Percentiles rank a stretch among this genome's conserved stretches.
These are phyloP conservation scores for Jimgerdemannia flammicorona DNA, from an alignment of 192 early-diverging fungal species.

Conservation along the genomic window DNA sequence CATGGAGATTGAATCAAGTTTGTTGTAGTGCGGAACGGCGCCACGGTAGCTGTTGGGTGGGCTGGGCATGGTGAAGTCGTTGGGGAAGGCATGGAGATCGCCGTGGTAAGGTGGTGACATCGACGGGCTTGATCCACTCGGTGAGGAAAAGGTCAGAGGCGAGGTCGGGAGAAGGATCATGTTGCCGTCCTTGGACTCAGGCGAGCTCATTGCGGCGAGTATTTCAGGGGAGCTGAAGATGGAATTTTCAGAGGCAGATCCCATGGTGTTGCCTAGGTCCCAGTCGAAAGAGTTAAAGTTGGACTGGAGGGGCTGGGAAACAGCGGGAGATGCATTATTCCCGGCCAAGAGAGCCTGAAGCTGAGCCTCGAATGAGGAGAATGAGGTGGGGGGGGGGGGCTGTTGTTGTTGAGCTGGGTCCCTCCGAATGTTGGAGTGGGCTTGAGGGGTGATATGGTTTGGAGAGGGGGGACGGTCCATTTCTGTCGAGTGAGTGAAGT, in stretches of 20 bases:
- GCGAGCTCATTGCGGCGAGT: background rate
- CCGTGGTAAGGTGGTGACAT: background rate
- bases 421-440: background rate
- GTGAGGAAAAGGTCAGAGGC: background rate
- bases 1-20: conserved; percentile 24
- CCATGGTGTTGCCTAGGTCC: background rate
- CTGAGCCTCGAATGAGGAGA: conserved; percentile 22
- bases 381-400: conserved; percentile 3
- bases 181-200: background rate
- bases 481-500: conserved; percentile 24
- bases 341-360: conserved; percentile 25
- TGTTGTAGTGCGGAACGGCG: conserved; percentile 27
- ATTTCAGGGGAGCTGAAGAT: background rate
- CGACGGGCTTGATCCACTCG: background rate
- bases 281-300: background rate
- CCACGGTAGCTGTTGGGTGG: conserved; percentile 21
- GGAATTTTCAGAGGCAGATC: background rate
- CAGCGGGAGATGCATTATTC: conserved; percentile 2
- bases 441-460: background rate
- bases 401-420: background rate
- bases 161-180: background rate
- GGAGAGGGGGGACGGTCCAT: conserved; percentile 11
- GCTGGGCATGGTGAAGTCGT: conserved; percentile 23
- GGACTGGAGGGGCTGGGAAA: background rate
- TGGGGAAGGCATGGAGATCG: conserved; percentile 7